These are phyloP conservation scores for Neurospora sp. DNA, from an alignment of 495 filamentous ascomycete species.

Conservation along the genomic window DNA sequence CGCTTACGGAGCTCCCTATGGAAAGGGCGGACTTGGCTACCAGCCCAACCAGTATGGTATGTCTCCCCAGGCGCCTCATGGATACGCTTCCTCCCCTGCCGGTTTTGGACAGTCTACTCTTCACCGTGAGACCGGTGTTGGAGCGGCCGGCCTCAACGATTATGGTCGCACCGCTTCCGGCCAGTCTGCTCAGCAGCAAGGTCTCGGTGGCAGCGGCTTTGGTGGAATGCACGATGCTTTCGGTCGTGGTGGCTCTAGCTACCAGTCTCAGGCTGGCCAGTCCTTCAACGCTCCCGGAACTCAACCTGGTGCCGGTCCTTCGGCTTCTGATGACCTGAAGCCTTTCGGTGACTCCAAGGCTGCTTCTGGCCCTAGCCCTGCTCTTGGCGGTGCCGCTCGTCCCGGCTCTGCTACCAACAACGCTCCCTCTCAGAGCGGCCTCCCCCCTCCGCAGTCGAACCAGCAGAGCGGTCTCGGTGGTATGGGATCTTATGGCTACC, in stretches of 20 bases:
- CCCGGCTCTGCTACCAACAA: slow-evolving; percentile 79
- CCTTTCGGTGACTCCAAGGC: slow-evolving; percentile 59
- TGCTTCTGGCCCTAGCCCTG: slow-evolving; percentile 70
- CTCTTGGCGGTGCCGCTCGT: slow-evolving; percentile 66
- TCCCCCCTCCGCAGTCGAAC: slow-evolving; percentile 68
- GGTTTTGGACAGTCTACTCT: slow-evolving; percentile 63
- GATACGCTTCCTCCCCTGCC: slow-evolving; percentile 68
- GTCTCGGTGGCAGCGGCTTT: slow-evolving; percentile 54
- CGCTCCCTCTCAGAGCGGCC: slow-evolving; percentile 50
- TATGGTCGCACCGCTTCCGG: slow-evolving; percentile 68
- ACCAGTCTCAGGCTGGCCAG: slow-evolving; percentile 54
- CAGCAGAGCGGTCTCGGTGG: slow-evolving; percentile 33
- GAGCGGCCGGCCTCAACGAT: slow-evolving; percentile 45
- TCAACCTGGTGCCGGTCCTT: slow-evolving; percentile 33
- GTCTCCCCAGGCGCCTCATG: slow-evolving; percentile 60
- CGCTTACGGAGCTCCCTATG: slow-evolving; percentile 62
- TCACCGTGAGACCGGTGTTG: slow-evolving; percentile 51
- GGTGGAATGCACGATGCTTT: slow-evolving; percentile 71
- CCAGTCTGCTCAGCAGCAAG: slow-evolving; percentile 61
- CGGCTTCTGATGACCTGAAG: slow-evolving; percentile 62
- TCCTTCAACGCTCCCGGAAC: slow-evolving; percentile 54
- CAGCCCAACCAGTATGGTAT: slow-evolving; percentile 73
- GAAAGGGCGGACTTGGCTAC: slow-evolving; percentile 59
- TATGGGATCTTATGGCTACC: slow-evolving; percentile 63
- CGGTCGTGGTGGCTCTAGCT: slow-evolving; percentile 51